These are phyloP conservation scores for Coniochaeta hoffmannii DNA, from an alignment of 2,329 filamentous ascomycete species.

Conservation along the genomic window DNA sequence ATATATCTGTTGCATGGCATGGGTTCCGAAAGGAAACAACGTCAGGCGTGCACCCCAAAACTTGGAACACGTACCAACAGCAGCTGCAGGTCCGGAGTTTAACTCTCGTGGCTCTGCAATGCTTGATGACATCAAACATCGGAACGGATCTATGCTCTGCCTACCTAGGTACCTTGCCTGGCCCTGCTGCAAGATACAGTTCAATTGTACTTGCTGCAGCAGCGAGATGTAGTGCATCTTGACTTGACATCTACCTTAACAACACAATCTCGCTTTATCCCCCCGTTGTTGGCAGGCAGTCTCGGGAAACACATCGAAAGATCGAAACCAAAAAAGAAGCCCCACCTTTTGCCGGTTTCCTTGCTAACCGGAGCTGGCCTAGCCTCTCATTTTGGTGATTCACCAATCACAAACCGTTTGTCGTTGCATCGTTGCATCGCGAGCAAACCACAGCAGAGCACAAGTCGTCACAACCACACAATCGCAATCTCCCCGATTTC, in stretches of 20 bases:
- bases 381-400: neutral
- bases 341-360: neutral
- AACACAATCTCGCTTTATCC: too few relatives aligned
- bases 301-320: neutral
- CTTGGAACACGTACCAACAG: neutral
- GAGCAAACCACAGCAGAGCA: conserved; percentile 2
- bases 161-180: neutral
- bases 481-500: conserved; percentile 1
- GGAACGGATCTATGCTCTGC: too few relatives aligned
- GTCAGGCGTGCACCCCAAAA: neutral
- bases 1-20: neutral
- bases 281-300: neutral
- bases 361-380: conserved; percentile 3
- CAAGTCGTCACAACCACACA: conserved; percentile 1
- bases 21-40: neutral
- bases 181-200: neutral
- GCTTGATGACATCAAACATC: neutral
- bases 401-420: neutral
- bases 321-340: neutral
- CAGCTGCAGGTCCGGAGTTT: neutral
- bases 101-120: neutral
- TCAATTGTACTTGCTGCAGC: neutral
- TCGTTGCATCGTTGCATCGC: neutral
- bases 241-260: neutral
- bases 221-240: neutral